Evolutionary conservation across 1,139 yeast species (phyloP).

Genomic region (Yamadazyma membranifaciens): DNA sequence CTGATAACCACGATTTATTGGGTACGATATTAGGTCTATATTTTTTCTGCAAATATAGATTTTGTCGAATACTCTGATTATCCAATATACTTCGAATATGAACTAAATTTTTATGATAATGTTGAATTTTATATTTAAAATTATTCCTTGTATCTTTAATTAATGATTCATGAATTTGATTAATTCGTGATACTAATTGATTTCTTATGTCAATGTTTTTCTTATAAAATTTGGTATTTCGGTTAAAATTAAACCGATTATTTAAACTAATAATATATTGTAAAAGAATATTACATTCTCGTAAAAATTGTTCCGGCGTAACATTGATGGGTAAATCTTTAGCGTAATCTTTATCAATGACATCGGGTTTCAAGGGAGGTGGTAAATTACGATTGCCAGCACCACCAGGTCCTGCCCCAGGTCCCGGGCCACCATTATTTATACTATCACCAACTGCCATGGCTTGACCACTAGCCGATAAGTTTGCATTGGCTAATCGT

Average conservation of each 20-base stretch:
- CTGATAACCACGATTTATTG: conserved; percentile 9
- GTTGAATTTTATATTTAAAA: conserved; percentile 26
- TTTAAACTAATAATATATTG: conserved; percentile 29
- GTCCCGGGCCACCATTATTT: not conserved
- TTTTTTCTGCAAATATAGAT: conserved; percentile 12
- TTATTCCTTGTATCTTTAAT: conserved; percentile 20
- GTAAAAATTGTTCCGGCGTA: conserved; percentile 29
- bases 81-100: conserved; percentile 29
- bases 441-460: not conserved
- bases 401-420: no score
- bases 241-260: conserved; percentile 17
- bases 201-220: conserved; percentile 24
- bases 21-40: conserved; percentile 14
- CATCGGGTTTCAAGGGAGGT: not conserved
- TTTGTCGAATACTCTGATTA: conserved; percentile 22
- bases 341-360: not conserved
- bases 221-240: conserved; percentile 13
- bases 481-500: not conserved
- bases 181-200: conserved; percentile 29
- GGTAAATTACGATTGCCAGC: not conserved
- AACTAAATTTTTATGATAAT: conserved; percentile 26
- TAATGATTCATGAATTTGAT: conserved; percentile 32
- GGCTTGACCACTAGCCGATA: not conserved
- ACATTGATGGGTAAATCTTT: conserved; percentile 15
- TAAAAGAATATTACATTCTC: conserved; percentile 32